These are phyloP conservation scores for Saccharomyces pastorianus DNA, from an alignment of 1,139 yeast genomes.

Conservation along the genomic window DNA sequence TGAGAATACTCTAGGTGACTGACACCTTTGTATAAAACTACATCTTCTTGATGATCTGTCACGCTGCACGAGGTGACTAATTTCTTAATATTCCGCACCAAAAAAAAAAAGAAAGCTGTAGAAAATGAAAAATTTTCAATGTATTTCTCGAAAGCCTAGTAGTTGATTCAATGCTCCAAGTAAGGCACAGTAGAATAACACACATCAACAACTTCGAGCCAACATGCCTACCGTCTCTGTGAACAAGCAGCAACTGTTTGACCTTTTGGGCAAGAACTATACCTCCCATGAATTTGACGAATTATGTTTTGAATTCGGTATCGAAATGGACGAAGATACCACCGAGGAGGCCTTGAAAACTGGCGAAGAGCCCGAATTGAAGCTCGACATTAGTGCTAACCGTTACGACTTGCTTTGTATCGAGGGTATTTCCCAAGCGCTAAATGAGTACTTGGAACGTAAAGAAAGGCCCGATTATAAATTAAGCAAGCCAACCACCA, in stretches of 20 bases:
- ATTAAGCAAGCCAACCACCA: slow-evolving; percentile 51
- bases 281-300: slow-evolving; percentile 93
- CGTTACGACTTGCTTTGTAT: slow-evolving; percentile 96
- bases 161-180: background rate
- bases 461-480: slow-evolving; percentile 57
- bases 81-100: background rate
- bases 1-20: background rate
- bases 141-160: background rate
- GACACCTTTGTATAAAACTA: background rate
- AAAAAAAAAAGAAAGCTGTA: background rate
- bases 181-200: background rate
- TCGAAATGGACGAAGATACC: slow-evolving; percentile 91
- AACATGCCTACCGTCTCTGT: slow-evolving; percentile 95
- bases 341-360: slow-evolving; percentile 68
- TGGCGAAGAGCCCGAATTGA: slow-evolving; percentile 89
- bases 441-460: slow-evolving; percentile 81
- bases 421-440: slow-evolving; percentile 94
- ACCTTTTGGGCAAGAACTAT: slow-evolving; percentile 69
- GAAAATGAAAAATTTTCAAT: background rate
- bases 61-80: background rate
- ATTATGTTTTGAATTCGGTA: slow-evolving; percentile 93
- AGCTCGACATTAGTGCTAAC: slow-evolving; percentile 96
- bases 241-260: slow-evolving; percentile 85
- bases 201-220: background rate
- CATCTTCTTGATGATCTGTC: background rate